Conservation (phyloP, 106 monocot species). For the Dactylorhiza incarnata region DNA sequence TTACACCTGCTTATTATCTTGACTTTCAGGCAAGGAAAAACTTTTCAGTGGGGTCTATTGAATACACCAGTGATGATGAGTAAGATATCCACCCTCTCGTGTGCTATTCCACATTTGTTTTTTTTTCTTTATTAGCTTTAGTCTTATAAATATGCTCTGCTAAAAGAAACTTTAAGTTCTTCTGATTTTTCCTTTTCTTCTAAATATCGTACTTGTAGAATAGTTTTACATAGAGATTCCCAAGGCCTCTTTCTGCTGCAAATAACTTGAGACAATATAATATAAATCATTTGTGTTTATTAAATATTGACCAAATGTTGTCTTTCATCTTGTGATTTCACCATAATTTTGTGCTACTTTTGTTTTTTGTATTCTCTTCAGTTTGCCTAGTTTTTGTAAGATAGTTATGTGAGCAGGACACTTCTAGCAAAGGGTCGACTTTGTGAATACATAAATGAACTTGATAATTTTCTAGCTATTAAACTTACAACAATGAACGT, state of each 20-base stretch:
- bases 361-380: no score
- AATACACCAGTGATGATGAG: slow-evolving; percentile 57
- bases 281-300: neutral
- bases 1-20: neutral
- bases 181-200: neutral
- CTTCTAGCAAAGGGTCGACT: no score
- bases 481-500: no score
- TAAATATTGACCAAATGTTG: neutral
- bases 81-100: slow-evolving; percentile 25
- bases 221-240: neutral
- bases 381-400: no score
- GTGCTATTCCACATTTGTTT: neutral
- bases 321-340: neutral
- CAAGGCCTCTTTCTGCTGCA: no score
- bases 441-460: no score
- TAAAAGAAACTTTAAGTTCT: neutral
- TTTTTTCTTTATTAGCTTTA: neutral
- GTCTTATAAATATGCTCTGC: neutral
- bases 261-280: no score
- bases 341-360: neutral
- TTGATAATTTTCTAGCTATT: no score
- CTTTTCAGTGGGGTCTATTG: slow-evolving; percentile 57
- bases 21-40: slow-evolving; percentile 59
- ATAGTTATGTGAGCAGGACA: no score
- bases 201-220: neutral